phyloP scores from a whole-genome alignment of 371 early-diverging fungal genomes.

The Syncephalis plumigaleata region DNA sequence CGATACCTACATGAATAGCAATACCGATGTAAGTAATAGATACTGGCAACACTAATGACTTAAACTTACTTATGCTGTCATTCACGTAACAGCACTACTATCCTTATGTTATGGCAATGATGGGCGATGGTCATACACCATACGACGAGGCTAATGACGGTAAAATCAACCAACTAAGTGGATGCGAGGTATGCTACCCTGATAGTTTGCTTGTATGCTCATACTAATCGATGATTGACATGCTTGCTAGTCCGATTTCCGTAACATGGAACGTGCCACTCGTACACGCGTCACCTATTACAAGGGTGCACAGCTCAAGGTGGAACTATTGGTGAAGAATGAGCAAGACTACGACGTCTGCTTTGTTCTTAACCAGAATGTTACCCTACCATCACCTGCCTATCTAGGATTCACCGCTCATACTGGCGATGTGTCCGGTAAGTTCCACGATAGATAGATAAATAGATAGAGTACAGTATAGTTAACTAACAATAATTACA shows the following conservation, averaged over 20 bases:
- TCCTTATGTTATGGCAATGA: constrained; percentile 85
- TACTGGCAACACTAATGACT: neutral
- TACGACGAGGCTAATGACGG: constrained; percentile 81
- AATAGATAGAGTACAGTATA: neutral
- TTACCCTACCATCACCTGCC: constrained; percentile 47
- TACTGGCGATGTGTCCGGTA: constrained; percentile 77
- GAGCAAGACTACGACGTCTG: constrained; percentile 25
- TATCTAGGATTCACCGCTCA: constrained; percentile 83
- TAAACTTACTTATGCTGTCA: neutral
- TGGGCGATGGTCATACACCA: constrained; percentile 69
- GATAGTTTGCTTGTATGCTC: too few relatives aligned
- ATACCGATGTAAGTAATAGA: constrained; percentile 39
- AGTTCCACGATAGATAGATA: neutral
- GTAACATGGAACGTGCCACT: constrained; percentile 41
- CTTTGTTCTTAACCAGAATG: constrained; percentile 44
- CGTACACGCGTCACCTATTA: constrained; percentile 63
- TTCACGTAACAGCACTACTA: constrained; percentile 25
- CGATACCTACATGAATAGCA: constrained; percentile 86
- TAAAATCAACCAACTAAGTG: constrained; percentile 35
- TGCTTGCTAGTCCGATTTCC: constrained; percentile 39
- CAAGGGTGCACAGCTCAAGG: constrained; percentile 41
- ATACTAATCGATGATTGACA: neutral
- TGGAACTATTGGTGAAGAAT: constrained; percentile 10
- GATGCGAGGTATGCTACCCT: constrained; percentile 34
- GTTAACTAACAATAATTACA: neutral